Percentiles rank a stretch among this genome's conserved stretches.
Evolutionary conservation across 805 yeast species (phyloP).

Genomic region (Lachancea cidri): DNA sequence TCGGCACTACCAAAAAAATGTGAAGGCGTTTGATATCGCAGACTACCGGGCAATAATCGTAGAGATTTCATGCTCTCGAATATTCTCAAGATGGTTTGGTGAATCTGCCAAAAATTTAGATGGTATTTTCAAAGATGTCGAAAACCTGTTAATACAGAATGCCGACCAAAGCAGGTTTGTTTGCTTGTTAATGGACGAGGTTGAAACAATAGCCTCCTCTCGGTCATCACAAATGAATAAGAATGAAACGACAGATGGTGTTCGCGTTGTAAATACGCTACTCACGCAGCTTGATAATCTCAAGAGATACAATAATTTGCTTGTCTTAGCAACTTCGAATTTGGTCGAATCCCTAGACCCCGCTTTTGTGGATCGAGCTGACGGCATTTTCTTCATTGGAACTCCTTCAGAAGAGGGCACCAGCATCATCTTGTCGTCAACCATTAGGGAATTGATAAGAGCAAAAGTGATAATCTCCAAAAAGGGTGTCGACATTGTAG

Average conservation of each 20-base stretch:
- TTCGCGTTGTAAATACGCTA: slow-evolving; percentile 41
- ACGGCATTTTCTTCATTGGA: slow-evolving; percentile 33
- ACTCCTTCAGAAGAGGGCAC: slow-evolving; percentile 33
- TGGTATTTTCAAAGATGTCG: slow-evolving; percentile 34
- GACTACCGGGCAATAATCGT: slow-evolving; percentile 30
- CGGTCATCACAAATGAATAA: slow-evolving; percentile 33
- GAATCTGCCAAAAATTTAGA: slow-evolving; percentile 41
- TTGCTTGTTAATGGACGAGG: slow-evolving; percentile 41
- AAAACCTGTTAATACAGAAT: slow-evolving; percentile 18
- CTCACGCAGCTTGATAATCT: slow-evolving; percentile 39
- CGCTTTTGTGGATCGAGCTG: slow-evolving; percentile 43
- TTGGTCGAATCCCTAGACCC: slow-evolving; percentile 36
- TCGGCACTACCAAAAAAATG: slow-evolving; percentile 9
- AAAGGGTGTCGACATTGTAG: slow-evolving; percentile 2
- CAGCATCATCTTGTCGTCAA: slow-evolving; percentile 27
- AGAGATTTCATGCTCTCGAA: slow-evolving; percentile 40
- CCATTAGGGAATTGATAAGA: slow-evolving; percentile 25
- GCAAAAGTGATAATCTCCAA: slow-evolving; percentile 12
- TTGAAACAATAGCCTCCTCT: slow-evolving; percentile 42
- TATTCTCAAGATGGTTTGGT: slow-evolving; percentile 44
- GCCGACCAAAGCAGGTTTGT: slow-evolving; percentile 21
- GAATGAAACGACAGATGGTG: slow-evolving; percentile 40
- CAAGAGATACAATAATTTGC: slow-evolving; percentile 32
- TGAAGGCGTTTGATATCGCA: background rate
- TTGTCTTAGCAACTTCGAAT: slow-evolving; percentile 41